Percentiles rank a stretch among this genome's conserved stretches.
These are phyloP conservation scores for Magnaporthales sp. DNA, from an alignment of 2,329 filamentous ascomycete genomes.

Conservation along the genomic window DNA sequence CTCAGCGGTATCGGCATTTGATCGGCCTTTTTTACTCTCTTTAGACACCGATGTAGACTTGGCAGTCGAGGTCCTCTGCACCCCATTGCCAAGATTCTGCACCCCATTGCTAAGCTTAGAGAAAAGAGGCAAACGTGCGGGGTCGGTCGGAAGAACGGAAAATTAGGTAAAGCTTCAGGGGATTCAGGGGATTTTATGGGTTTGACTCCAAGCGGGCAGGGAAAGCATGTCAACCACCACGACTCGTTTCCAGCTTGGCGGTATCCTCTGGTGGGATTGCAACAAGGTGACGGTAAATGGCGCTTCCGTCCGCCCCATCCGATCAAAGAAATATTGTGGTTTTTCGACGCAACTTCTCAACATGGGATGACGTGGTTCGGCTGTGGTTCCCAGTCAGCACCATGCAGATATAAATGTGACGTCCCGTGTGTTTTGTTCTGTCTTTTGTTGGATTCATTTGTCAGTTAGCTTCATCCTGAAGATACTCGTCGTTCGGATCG, in stretches of 20 bases:
- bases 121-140: background rate
- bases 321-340: background rate
- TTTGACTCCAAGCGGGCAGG: background rate
- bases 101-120: background rate
- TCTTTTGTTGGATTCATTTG: background rate
- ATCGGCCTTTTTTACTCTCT: background rate
- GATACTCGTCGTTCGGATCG: background rate
- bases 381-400: background rate
- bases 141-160: background rate
- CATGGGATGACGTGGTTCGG: background rate
- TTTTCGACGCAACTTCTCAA: background rate
- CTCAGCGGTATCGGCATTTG: background rate
- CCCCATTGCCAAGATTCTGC: too few relatives aligned
- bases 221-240: background rate
- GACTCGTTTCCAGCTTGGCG: background rate
- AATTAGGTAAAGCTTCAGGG: background rate
- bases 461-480: background rate
- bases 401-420: background rate
- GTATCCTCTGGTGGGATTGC: background rate
- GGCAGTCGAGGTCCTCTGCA: background rate
- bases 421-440: background rate
- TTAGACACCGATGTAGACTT: background rate
- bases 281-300: background rate
- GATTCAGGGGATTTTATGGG: too few relatives aligned
- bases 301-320: background rate